Base-by-base conservation (phyloP, 345 rosid species). In the Camelina neglecta region DNA sequence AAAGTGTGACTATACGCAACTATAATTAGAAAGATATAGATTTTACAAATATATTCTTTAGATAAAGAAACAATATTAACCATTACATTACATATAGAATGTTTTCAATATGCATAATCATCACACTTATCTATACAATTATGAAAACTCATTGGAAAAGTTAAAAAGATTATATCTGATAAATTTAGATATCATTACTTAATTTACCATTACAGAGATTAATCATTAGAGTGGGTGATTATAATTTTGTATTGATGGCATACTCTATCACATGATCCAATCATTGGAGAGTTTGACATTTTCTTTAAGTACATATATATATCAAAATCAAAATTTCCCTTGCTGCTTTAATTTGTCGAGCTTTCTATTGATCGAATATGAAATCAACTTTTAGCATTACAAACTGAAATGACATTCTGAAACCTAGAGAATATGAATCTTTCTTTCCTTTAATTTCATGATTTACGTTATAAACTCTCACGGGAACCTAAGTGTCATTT, bases 261-360 rank as follows among this genome's bases (percentile, higher is more conserved):
- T 69, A 63, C 36, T 16, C 13, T 26, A 71, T 50, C 29, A 47
- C 76, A 63, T 77, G 76, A 39, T 70, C 72, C 47, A 57, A 77
- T 77, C 76, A 77, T 71, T 71, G 23, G 26, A 9, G 4, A 55
- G 72, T 56, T 77, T 77, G 80, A 58, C 76, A 58, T 77, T 71
- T 71, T 24, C 72, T 39, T 2, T 4, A 33, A 21, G 29, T 26
- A 4, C 61, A 50, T 39, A 67, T 6, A 13, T 59, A 36, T 53
- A 8, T 33, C 39, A 20, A 33, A 65, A 21, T 57, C 38, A 42
- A 26, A 13, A 18, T 6, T 12, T 20, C 1, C 7, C 4, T 53
- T 53, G 10, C 6, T 73, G 2, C 45, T 51, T 62, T 39, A 26
- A 26, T 26, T 63, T 21, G 47, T 56, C 16, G 13, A 47, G 33